Evolutionary conservation across 75 land plant genomes (phyloP).

Genomic region (Cryptomeria japonica): DNA sequence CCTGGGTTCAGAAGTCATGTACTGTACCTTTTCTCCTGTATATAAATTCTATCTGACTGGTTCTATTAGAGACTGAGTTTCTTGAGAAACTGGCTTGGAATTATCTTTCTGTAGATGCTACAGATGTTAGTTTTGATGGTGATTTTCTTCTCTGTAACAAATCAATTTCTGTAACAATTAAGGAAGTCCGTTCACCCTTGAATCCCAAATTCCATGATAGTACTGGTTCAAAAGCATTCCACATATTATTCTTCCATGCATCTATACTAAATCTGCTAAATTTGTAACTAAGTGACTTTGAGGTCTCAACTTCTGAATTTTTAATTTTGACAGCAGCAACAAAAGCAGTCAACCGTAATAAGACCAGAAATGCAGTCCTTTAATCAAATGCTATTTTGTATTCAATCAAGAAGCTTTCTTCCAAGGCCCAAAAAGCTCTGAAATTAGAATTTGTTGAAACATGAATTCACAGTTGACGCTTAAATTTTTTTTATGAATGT

Average conservation of each 20-base stretch:
- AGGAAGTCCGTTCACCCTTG: not conserved
- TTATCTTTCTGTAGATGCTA: not conserved
- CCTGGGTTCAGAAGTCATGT: slow-evolving; percentile 8
- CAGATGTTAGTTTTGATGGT: not conserved
- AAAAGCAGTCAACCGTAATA: not conserved
- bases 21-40: slow-evolving; percentile 8
- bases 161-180: not conserved
- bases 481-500: not conserved
- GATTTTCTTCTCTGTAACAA: not conserved
- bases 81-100: not conserved
- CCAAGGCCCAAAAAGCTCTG: not conserved
- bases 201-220: not conserved
- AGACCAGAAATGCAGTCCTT: not conserved
- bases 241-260: not conserved
- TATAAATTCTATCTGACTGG: slow-evolving; percentile 6
- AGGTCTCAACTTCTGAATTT: not conserved
- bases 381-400: not conserved
- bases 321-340: not conserved
- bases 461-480: not conserved
- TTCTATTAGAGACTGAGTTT: not conserved
- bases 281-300: not conserved
- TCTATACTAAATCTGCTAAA: not conserved
- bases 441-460: not conserved
- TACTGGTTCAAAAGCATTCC: not conserved
- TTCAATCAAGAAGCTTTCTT: not conserved